Evolutionary conservation across 2,329 filamentous ascomycete genomes (phyloP).

Genomic region (Ophiostoma himal-ulmi): DNA sequence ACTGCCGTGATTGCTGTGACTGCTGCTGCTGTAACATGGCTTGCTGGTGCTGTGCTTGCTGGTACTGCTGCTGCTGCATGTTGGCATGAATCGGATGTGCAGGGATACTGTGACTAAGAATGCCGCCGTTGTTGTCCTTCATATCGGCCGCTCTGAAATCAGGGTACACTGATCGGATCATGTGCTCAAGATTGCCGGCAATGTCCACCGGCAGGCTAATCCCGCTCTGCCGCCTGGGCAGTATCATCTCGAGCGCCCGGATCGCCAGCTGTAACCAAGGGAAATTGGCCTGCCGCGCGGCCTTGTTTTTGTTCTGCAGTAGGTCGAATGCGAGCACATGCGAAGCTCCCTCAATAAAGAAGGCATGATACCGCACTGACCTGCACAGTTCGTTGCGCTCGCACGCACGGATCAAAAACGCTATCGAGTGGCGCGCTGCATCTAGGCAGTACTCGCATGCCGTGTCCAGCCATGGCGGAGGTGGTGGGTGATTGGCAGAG

Average conservation of each 20-base stretch:
- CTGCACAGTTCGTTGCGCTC: slow-evolving; percentile 23
- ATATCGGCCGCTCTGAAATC: slow-evolving; percentile 23
- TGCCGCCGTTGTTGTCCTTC: not conserved
- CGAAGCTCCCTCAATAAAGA: slow-evolving; percentile 26
- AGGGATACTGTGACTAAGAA: slow-evolving; percentile 4
- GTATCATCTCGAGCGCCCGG: slow-evolving; percentile 20
- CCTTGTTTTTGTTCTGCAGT: slow-evolving; percentile 21
- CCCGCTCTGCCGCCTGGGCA: not conserved
- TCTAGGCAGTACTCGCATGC: slow-evolving; percentile 25
- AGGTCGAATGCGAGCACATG: slow-evolving; percentile 23
- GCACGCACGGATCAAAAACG: slow-evolving; percentile 20
- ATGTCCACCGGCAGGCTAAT: slow-evolving; percentile 17
- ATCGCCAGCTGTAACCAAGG: slow-evolving; percentile 24
- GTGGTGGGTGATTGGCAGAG: slow-evolving; percentile 17
- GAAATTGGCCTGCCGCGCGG: slow-evolving; percentile 17
- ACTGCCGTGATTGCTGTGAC: not conserved
- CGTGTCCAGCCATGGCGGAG: slow-evolving; percentile 24
- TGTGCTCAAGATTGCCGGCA: slow-evolving; percentile 22
- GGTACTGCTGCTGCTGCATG: not conserved
- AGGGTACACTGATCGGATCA: slow-evolving; percentile 25
- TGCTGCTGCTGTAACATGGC: not conserved
- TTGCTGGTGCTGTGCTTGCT: not conserved
- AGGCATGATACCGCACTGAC: slow-evolving; percentile 24
- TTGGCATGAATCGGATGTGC: slow-evolving; percentile 11
- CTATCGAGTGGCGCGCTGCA: slow-evolving; percentile 23